Evolutionary conservation across 192 early-diverging fungal species (phyloP).

Genomic region (Coemansia sp.): DNA sequence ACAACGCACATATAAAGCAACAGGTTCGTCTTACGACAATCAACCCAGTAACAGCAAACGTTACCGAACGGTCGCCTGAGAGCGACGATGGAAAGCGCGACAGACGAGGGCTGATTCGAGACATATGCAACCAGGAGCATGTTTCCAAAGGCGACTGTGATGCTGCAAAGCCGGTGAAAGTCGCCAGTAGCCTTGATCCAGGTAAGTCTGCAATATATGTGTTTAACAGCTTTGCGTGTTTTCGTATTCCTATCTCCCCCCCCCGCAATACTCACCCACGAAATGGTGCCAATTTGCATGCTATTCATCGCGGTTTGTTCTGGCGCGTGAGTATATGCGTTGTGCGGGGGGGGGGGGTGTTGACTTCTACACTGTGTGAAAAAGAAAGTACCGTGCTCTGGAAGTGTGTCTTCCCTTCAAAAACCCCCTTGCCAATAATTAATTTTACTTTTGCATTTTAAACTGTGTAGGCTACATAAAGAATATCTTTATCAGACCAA

Average conservation of each 20-base stretch:
- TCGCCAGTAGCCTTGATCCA: constrained; percentile 19
- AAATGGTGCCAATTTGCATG: no score
- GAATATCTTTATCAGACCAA: constrained; percentile 39
- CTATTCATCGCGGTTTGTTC: no score
- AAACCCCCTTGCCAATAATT: no score
- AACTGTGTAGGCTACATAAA: constrained; percentile 38
- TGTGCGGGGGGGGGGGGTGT: neutral
- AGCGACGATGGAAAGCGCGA: neutral
- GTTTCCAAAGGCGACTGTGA: neutral
- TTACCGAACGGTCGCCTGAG: constrained; percentile 8
- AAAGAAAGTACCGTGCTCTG: neutral
- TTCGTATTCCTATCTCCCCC: neutral
- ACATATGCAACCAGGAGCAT: neutral
- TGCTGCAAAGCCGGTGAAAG: neutral
- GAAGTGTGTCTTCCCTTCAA: no score
- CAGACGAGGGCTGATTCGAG: neutral
- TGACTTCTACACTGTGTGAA: neutral
- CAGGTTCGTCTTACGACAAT: constrained; percentile 49
- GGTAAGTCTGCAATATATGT: constrained; percentile 21
- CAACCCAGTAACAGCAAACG: constrained; percentile 44
- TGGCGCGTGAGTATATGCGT: neutral
- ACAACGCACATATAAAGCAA: constrained; percentile 18
- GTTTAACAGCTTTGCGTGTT: neutral
- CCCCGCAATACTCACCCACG: neutral
- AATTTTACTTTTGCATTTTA: no score